phyloP scores from a whole-genome alignment of 2,329 filamentous ascomycete genomes.

The Coniochaeta sp. region DNA sequence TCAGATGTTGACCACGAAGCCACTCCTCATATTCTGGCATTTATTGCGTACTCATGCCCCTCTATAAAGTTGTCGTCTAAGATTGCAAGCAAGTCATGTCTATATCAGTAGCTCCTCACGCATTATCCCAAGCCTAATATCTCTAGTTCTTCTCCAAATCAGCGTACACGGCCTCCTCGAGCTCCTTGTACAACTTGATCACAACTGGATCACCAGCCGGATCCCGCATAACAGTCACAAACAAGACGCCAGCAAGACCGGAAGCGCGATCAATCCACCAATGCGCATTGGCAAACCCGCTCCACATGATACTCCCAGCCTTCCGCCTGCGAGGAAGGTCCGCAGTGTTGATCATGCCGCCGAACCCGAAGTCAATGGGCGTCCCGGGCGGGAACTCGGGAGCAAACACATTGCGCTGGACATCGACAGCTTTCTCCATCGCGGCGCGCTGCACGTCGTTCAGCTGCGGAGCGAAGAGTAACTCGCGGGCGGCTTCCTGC shows the following conservation, averaged over 20 bases:
- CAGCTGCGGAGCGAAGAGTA: slow-evolving; percentile 35
- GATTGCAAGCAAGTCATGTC: too few relatives aligned
- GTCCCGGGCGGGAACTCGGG: slow-evolving; percentile 28
- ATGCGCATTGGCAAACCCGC: slow-evolving; percentile 31
- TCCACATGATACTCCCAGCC: slow-evolving; percentile 36
- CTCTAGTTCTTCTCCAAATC: slow-evolving; percentile 8
- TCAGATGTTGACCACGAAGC: too few relatives aligned
- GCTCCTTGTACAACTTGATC: slow-evolving; percentile 27
- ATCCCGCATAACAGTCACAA: slow-evolving; percentile 30
- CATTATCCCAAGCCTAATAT: too few relatives aligned
- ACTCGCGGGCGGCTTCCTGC: slow-evolving; percentile 16
- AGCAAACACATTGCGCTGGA: slow-evolving; percentile 19
- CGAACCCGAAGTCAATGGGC: slow-evolving; percentile 29
- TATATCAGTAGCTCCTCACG: too few relatives aligned
- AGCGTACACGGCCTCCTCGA: slow-evolving; percentile 31
- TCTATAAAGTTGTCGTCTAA: too few relatives aligned
- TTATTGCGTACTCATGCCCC: too few relatives aligned
- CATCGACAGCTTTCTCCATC: slow-evolving; percentile 12
- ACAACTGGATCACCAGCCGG: slow-evolving; percentile 25
- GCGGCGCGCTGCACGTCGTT: slow-evolving; percentile 19
- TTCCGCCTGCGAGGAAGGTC: slow-evolving; percentile 31
- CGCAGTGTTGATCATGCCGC: slow-evolving; percentile 30
- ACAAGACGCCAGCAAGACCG: slow-evolving; percentile 31
- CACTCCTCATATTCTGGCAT: too few relatives aligned
- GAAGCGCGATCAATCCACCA: slow-evolving; percentile 29